Evolutionary conservation across 495 filamentous ascomycete genomes (phyloP), one percentile per base, ranked within the genome.

Genomic region (Penicillium coprophilum): DNA sequence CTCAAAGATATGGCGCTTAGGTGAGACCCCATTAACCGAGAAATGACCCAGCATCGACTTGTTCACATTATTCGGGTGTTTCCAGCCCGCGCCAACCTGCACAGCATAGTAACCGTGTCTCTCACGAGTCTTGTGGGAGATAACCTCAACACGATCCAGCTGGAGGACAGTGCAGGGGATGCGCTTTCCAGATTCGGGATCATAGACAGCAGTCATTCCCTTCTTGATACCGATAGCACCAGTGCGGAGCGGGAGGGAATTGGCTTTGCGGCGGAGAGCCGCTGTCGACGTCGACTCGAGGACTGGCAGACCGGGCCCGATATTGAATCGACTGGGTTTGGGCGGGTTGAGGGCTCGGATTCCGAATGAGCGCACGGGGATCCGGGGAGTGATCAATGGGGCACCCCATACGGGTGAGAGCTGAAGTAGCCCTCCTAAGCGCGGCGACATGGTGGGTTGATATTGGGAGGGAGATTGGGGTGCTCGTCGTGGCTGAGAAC

Each of bases 201-300:
- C 87, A 79, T 87, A 97, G 58, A 96, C 74, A 50, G 89, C 92
- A 12, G 90, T 96, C 88, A 98, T 97, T 66, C 94, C 94, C 73
- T 90, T 91, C 76, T 98, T 98, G 65, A 85, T 82, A 8, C 87
- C 90, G 28, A 97, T 79, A 19, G 86, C 86, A 34, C 94, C 94
- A 28, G 90, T 86, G 0, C 94, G 87, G 34, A 89, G 73, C 0
- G 94, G 93, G 8, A 91, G 84, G 0, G 88, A 87, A 55, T 80
- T 77, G 46, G 82, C 85, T 65, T 87, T 91, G 48, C 93, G 89
- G 68, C 83, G 79, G 34, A 97, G 82, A 6, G 93, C 92, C 13
- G 91, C 91, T 4, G 85, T 83, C 11, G 87, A 82, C 6, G 90
- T 90, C 11, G 87, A 82, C 31, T 84, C 83, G 30, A 90, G 85